A percentile compares a stretch with the other conserved stretches of the same genome.
Evolutionary conservation across 2,329 filamentous ascomycete genomes (phyloP).

Genomic region (Aspergillus luchuensis): DNA sequence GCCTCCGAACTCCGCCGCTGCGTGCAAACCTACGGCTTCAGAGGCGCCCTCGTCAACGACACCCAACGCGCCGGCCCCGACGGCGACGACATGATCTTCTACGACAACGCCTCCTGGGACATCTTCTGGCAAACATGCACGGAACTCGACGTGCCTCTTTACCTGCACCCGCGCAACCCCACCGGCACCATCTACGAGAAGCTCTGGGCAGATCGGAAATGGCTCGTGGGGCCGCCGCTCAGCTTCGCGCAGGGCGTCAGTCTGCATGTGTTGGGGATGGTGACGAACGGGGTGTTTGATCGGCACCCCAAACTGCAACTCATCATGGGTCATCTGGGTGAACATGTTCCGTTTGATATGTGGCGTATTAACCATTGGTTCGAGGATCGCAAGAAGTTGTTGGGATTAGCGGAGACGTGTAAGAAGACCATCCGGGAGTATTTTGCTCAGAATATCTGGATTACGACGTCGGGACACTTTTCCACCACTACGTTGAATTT

Average conservation of each 20-base stretch:
- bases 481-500: slow-evolving; percentile 44
- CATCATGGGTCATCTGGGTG: slow-evolving; percentile 52
- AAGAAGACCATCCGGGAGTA: slow-evolving; percentile 50
- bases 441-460: slow-evolving; percentile 46
- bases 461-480: slow-evolving; percentile 47
- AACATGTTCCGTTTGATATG: slow-evolving; percentile 55
- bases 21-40: slow-evolving; percentile 62
- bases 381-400: slow-evolving; percentile 41
- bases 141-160: slow-evolving; percentile 65
- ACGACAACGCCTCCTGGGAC: slow-evolving; percentile 61
- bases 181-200: slow-evolving; percentile 60
- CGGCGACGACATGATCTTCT: slow-evolving; percentile 65
- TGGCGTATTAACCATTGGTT: slow-evolving; percentile 51
- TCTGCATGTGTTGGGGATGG: slow-evolving; percentile 58
- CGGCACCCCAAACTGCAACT: slow-evolving; percentile 50
- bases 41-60: slow-evolving; percentile 64
- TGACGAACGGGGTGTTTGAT: slow-evolving; percentile 55
- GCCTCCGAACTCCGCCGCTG: slow-evolving; percentile 47
- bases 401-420: slow-evolving; percentile 41
- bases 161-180: slow-evolving; percentile 63
- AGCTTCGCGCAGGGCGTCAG: slow-evolving; percentile 62
- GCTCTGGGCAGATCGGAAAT: slow-evolving; percentile 61
- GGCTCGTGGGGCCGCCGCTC: slow-evolving; percentile 62
- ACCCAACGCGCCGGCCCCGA: slow-evolving; percentile 61
- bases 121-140: slow-evolving; percentile 61